phyloP scores from a whole-genome alignment of 2,329 filamentous ascomycete species.

The Balansia obtecta region DNA sequence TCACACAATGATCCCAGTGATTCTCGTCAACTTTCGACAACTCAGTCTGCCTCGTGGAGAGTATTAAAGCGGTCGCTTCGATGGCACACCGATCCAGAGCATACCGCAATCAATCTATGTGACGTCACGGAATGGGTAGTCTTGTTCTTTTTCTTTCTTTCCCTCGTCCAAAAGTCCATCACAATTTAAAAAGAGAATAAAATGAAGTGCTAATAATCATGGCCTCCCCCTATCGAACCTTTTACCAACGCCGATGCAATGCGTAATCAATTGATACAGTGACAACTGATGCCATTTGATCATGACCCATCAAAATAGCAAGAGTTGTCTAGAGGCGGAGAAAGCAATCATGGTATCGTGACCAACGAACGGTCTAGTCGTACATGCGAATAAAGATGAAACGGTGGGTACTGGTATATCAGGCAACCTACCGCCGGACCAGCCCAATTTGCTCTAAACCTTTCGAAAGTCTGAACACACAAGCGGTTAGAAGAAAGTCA shows the following conservation, averaged over 20 bases:
- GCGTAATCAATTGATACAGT: slow-evolving; percentile 31
- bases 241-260: slow-evolving; percentile 47
- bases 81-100: slow-evolving; percentile 6
- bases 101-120: slow-evolving; percentile 27
- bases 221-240: slow-evolving; percentile 19
- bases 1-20: neutral
- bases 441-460: slow-evolving; percentile 26
- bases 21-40: slow-evolving; percentile 8
- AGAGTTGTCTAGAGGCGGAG: slow-evolving; percentile 1
- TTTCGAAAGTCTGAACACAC: slow-evolving; percentile 40
- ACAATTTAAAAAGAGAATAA: slow-evolving; percentile 3
- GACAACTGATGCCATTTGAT: slow-evolving; percentile 10
- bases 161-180: slow-evolving; percentile 20
- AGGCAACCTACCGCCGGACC: slow-evolving; percentile 3
- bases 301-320: slow-evolving; percentile 15
- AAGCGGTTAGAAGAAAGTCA: neutral
- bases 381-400: slow-evolving; percentile 21
- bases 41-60: slow-evolving; percentile 14
- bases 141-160: slow-evolving; percentile 24
- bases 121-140: slow-evolving; percentile 25
- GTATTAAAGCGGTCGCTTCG: slow-evolving; percentile 17
- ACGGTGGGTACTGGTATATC: slow-evolving; percentile 10
- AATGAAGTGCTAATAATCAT: slow-evolving; percentile 13
- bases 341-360: slow-evolving; percentile 36
- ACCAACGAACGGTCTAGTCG: slow-evolving; percentile 28